Base-by-base conservation (phyloP, 2,329 filamentous ascomycete species). In the Hymenoscyphus albidus region DNA sequence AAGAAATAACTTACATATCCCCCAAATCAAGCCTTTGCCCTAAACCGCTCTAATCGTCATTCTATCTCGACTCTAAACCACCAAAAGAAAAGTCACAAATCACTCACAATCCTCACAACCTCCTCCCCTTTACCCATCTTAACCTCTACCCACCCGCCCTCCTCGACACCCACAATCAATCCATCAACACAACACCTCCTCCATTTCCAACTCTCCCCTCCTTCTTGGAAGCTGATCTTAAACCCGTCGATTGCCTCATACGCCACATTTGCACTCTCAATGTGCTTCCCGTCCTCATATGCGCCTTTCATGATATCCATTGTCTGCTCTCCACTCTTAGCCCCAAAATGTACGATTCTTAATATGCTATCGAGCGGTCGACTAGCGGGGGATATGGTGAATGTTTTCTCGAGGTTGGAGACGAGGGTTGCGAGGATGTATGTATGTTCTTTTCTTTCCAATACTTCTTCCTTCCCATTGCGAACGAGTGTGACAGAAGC, bases 151-250 rank as follows among this genome's bases (percentile, higher is more conserved):
- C 85, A 88, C 0, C 93, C 93, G 1, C 83, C 87, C 61, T 81
- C 76, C 22, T 90, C 88, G 0, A 97, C 79, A 65, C 85, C 83
- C 2, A 97, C 85, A 71, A 96, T 96, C 62, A 89, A 92, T 2
- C 94, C 94, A 76, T 98, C 94, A n/a, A 98, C 82, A 75, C 94
- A 98, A 14, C 96, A 84, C 73, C 93, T 86, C 66, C 94, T 82
- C 93, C 93, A 97, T 61, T 87, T 80, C 67, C 70, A 73, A 57
- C 79, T 79, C 27, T 93, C 87, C 31, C 80, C 80, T n/a, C 92
- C 86, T 16, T 84, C 80, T 72, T 95, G 91, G 42, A 92, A 87
- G 16, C 84, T 82, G 58, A 97, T 86, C 64, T 78, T 81, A 18
- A 97, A 70, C 61, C 84, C 84, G 1, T 89, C 84, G 6, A 95